A percentile compares a stretch with the other conserved stretches of the same genome.
Conservation (phyloP, 345 rosid genomes). For the Boechera stricta region DNA sequence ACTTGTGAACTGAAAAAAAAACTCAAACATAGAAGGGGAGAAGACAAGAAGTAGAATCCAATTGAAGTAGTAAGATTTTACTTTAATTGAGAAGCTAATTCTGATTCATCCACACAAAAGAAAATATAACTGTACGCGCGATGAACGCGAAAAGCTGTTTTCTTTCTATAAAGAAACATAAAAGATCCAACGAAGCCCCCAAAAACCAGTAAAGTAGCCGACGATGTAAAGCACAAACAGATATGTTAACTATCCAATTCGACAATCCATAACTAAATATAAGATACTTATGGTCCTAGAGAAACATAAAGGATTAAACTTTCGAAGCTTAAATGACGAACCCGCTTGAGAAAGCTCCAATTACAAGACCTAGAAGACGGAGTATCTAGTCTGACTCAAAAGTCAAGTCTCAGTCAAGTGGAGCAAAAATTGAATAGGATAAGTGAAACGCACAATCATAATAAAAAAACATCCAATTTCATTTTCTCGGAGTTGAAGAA, state of each 20-base stretch:
- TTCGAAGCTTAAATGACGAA: background rate
- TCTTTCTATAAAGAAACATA: constrained; percentile 25
- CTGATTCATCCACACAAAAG: constrained; percentile 15
- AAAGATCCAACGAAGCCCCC: background rate
- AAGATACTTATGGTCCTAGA: background rate
- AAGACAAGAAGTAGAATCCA: no score
- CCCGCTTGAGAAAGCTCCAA: background rate
- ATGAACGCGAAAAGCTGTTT: constrained; percentile 27
- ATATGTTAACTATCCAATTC: constrained; percentile 13
- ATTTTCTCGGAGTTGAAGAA: background rate
- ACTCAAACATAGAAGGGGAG: background rate
- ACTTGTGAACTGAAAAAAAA: background rate
- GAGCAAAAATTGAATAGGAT: background rate
- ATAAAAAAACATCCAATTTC: background rate
- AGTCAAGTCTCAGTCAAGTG: background rate
- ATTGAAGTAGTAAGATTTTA: constrained; percentile 2
- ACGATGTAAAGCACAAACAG: constrained; percentile 31
- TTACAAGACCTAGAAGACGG: constrained; percentile 26
- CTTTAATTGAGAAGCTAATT: constrained; percentile 25
- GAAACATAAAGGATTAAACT: constrained; percentile 13
- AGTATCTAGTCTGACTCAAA: constrained; percentile 28
- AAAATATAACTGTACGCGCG: constrained; percentile 14
- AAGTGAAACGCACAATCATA: constrained; percentile 30
- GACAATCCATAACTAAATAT: constrained; percentile 5
- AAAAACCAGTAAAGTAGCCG: constrained; percentile 7